Evolutionary conservation across 306 rosid genomes (phyloP), one percentile per base, ranked within the genome.

Genomic region (Herpetospermum pedunculosum): DNA sequence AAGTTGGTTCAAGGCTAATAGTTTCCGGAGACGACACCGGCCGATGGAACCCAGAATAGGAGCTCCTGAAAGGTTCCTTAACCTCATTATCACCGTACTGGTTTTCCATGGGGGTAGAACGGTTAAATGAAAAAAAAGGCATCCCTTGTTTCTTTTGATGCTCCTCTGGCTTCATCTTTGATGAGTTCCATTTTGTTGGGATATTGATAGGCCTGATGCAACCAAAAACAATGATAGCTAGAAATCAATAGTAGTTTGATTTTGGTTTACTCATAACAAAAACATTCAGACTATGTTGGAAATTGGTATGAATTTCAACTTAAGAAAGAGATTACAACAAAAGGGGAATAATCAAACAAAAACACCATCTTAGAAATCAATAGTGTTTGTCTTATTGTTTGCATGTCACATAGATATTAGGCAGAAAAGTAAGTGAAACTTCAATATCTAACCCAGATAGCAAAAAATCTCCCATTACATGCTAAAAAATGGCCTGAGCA

Each of bases 1-100:
- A 89, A 77, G 70, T 78, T 9, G 89, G 89, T 74, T 86, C 91
- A 1, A 84, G 76, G 76, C 87, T 88, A 54, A 81, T 78, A 77
- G 87, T 89, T 83, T 89, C 96, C 8, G 96, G 96, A 28, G 97
- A 94, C 23, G 96, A 78, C 47, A 83, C 88, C 26, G 84, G 85
- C 73, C 80, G 81, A 48, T 88, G 84, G 83, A 85, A 89, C 43
- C 88, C 96, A 40, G 82, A 49, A 73, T 53, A 73, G 79, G 87
- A 83, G 72, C 80, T 82, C 81, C 75, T 88, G 72, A 80, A 60
- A 75, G 75, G 81, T 2, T 80, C 85, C 72, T 70, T 83, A 79
- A 46, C 72, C 71, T 83, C 86, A 40, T 82, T 77, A 67, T 88
- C 91, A 63, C 77, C 48, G 58, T 40, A 67, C 30, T 86, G 86